Percentiles rank a stretch among this genome's conserved stretches.
Evolutionary conservation across 768 basidiomycete species (phyloP).

Genomic region (Lentinula sp.): DNA sequence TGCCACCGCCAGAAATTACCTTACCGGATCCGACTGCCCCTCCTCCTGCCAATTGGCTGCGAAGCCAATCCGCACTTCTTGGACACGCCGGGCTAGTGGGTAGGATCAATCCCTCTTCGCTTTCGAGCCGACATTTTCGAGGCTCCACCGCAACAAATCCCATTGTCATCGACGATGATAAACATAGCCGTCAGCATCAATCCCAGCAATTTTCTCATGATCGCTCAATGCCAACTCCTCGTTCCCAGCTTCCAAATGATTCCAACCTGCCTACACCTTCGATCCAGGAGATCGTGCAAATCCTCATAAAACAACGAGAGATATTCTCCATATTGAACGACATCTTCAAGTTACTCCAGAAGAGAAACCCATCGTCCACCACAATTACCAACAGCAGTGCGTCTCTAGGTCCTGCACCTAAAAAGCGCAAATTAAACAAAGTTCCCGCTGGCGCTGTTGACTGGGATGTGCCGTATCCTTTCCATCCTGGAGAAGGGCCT

Average conservation of each 20-base stretch:
- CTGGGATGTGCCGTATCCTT: slow-evolving; percentile 83
- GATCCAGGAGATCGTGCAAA: slow-evolving; percentile 51
- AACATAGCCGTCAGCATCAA: slow-evolving; percentile 19
- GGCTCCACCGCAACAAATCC: slow-evolving; percentile 59
- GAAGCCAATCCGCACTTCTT: slow-evolving; percentile 66
- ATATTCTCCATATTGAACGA: slow-evolving; percentile 60
- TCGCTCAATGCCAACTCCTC: slow-evolving; percentile 13
- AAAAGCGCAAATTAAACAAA: slow-evolving; percentile 55
- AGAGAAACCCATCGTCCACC: slow-evolving; percentile 15
- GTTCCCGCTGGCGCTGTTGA: slow-evolving; percentile 78
- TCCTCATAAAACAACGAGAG: slow-evolving; percentile 58
- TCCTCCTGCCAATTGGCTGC: slow-evolving; percentile 61
- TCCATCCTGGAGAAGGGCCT: slow-evolving; percentile 65
- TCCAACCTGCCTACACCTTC: slow-evolving; percentile 41
- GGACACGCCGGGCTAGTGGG: slow-evolving; percentile 69
- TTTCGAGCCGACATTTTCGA: slow-evolving; percentile 33
- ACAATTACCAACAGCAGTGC: slow-evolving; percentile 9
- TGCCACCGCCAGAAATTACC: slow-evolving; percentile 47
- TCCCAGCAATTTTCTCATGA: slow-evolving; percentile 9
- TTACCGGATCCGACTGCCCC: slow-evolving; percentile 60
- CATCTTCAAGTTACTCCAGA: slow-evolving; percentile 50
- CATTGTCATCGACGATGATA: slow-evolving; percentile 64
- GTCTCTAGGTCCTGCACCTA: slow-evolving; percentile 23
- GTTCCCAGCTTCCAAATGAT: slow-evolving; percentile 27
- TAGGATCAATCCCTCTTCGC: slow-evolving; percentile 52